A percentile compares a stretch with the other conserved stretches of the same genome.
Conservation (phyloP, 768 basidiomycete genomes). For the Ramaria sp. region DNA sequence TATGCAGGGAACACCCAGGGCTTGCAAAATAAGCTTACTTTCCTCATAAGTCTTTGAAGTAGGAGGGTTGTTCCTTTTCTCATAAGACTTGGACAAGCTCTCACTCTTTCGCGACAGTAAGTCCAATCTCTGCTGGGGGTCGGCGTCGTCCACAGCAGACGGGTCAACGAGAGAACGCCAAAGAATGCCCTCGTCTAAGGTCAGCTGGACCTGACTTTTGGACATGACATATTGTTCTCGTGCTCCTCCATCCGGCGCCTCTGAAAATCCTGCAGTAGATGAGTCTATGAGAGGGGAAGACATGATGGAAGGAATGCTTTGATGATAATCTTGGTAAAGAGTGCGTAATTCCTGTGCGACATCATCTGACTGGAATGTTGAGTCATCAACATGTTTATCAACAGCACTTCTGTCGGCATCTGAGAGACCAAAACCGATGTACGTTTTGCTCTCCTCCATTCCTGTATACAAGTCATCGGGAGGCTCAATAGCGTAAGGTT, state of each 20-base stretch:
- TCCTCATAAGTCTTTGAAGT: constrained; percentile 58
- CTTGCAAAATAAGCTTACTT: constrained; percentile 52
- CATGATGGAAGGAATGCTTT: not conserved
- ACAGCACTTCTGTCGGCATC: not conserved
- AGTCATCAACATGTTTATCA: not conserved
- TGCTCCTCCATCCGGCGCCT: not conserved
- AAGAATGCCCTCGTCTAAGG: constrained; percentile 47
- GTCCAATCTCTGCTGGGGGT: constrained; percentile 14
- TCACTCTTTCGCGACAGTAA: constrained; percentile 41
- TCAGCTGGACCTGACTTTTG: constrained; percentile 50
- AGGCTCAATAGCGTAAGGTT: not conserved
- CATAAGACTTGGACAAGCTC: constrained; percentile 52
- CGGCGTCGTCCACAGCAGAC: not conserved
- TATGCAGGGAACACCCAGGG: constrained; percentile 79
- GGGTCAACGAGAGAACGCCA: constrained; percentile 36
- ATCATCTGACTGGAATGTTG: not conserved
- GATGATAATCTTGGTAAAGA: not conserved
- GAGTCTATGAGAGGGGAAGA: not conserved
- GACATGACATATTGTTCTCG: constrained; percentile 23
- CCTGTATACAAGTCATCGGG: not conserved
- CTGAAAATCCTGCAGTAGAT: not conserved
- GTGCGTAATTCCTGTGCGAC: not conserved
- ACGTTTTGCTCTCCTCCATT: not conserved
- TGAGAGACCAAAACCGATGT: not conserved
- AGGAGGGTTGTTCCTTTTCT: constrained; percentile 51